Evolutionary conservation across 1,284 basidiomycete genomes (phyloP), one percentile per base, ranked within the genome.

Genomic region (Trametes hirsuta): DNA sequence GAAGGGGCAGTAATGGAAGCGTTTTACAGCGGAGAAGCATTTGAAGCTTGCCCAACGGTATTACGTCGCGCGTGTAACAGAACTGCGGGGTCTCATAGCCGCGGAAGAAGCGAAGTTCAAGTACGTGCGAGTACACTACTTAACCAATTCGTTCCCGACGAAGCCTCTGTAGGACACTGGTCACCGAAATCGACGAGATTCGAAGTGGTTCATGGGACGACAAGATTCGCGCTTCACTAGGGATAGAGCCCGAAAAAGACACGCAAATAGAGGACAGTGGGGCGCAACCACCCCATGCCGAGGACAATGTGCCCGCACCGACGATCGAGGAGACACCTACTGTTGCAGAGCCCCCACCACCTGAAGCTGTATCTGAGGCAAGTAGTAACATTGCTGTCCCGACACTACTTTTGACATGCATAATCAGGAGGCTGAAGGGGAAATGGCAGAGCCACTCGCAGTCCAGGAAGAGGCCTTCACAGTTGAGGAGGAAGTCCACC

Each of bases 21-120:
- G 49, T 12, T 9, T 12, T 37, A 14, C 14, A 65, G 64, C 55
- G 58, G 61, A 61, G n/a, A 58, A 51, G 4, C 87, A 94, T 68
- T 79, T 89, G 12, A 79, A 81, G 56, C 81, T 95, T 35, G 93
- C 93, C 1, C 84, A 88, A 68, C 87, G 81, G 51, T 84, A 87
- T 73, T 95, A 92, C 71, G 74, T 81, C 40, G 80, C 81, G 3
- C 87, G 93, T 18, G 78, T 93, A 49, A 72, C 82, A 37, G 90
- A 95, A 68, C 78, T 96, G 4, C 84, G 85, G 58, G 79, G 80
- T 21, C 78, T 86, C 46, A 93, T 96, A 47, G 71, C 81, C 44
- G 79, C 77, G 1, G 90, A 94, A 70, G 94, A 96, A 75, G 71
- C 76, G 24, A 85, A 83, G 58, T 96, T 94, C 81, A 91, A 86